A percentile compares a stretch with the other conserved stretches of the same genome.
phyloP scores from a whole-genome alignment of 2,329 filamentous ascomycete genomes.

The Macroventuria anomochaeta region DNA sequence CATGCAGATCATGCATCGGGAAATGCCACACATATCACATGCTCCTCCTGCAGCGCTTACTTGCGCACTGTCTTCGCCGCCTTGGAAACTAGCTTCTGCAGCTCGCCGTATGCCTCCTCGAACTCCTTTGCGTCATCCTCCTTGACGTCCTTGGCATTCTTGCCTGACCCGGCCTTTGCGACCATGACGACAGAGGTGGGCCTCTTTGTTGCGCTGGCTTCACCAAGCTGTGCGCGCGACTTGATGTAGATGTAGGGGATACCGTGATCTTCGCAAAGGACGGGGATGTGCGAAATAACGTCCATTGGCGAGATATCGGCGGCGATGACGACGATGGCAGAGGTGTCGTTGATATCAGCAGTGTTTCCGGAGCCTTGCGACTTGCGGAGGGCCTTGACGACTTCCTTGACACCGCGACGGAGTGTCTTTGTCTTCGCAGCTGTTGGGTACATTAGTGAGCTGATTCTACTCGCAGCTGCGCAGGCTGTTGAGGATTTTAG shows the following conservation, averaged over 20 bases:
- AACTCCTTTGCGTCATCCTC: conserved; percentile 57
- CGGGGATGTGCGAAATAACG: conserved; percentile 96
- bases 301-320: conserved; percentile 98
- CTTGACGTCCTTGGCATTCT: conserved; percentile 56
- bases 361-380: conserved; percentile 72
- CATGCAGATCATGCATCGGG: conserved; percentile 10
- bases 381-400: conserved; percentile 97
- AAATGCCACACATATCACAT: conserved; percentile 14
- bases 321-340: conserved; percentile 84
- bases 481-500: neutral
- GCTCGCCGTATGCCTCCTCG: conserved; percentile 60
- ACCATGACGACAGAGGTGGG: conserved; percentile 97
- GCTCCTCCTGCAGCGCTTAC: conserved; percentile 30
- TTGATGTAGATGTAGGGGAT: conserved; percentile 96
- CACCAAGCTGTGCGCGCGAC: conserved; percentile 90
- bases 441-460: conserved; percentile 49
- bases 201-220: conserved; percentile 91
- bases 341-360: conserved; percentile 61
- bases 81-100: conserved; percentile 66
- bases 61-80: conserved; percentile 64
- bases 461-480: neutral
- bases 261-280: conserved; percentile 97
- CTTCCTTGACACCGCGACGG: conserved; percentile 98
- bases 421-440: conserved; percentile 94
- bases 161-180: conserved; percentile 58